Base-by-base conservation (phyloP, 371 early-diverging fungal species). In the Zychaea mexicana region DNA sequence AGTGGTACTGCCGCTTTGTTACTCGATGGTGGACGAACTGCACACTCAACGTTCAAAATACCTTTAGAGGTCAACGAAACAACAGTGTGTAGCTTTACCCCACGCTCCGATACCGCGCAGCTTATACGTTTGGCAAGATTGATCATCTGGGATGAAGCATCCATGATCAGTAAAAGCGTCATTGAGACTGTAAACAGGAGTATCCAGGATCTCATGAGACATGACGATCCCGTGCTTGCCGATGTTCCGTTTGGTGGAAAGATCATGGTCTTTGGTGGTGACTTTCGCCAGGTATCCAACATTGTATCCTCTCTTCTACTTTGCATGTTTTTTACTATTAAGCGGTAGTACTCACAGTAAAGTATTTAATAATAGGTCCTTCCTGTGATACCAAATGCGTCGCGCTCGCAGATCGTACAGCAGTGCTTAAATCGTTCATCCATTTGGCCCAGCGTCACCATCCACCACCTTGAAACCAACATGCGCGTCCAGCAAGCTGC, bases 131-230 rank as follows among this genome's bases (percentile, higher is more conserved):
- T 32, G 22, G 38, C 73, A 9, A 54, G 46, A 6, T 5, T 73
- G 0, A 72, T 80, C 32, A 21, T 74, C 9, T 76, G 77, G 73
- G 77, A 76, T 52, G 75, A 76, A 57, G 69, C 67, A 4, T 66
- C 76, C 2, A 74, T 73, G 70, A 57, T 47, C 1, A 55, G 69
- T 45, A 46, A 55, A 0, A 31, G 67, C 61, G 30, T 55, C 2
- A 46, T 72, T 26, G 69, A 76, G 56, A 69, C 73, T 12, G 70
- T 74, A 1, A 61, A 67, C 45, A 28, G 63, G 4, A 54, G 64
- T 3, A 56, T 79, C 0, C 42, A 53, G 21, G 71, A 80, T 32
- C 22, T 74, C 1, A 66, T 69, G 42, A 52, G 58, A n/a, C 26
- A 0, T 36, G 30, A 21, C 6, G 26, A 59, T 17, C 66, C 68